phyloP scores from a whole-genome alignment of 2,329 filamentous ascomycete species.

The Colletotrichum kahawae region DNA sequence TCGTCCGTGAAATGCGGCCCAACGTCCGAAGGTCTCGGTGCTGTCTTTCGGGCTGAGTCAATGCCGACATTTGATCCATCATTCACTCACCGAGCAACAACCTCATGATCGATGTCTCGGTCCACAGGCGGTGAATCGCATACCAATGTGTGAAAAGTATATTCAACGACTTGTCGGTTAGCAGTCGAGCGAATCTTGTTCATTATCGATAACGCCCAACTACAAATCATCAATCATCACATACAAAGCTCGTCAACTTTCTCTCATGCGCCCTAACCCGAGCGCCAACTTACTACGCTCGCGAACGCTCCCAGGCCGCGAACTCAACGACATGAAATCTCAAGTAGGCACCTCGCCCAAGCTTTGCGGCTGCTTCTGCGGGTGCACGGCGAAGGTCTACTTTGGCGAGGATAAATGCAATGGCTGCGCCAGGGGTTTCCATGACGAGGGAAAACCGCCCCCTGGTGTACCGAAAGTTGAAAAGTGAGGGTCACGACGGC shows the following conservation, averaged over 20 bases:
- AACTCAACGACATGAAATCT: not conserved
- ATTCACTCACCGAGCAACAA: not conserved
- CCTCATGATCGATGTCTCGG: not conserved
- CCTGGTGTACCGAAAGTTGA: not conserved
- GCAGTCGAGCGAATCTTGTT: not conserved
- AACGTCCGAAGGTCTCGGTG: not conserved
- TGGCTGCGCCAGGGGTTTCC: not conserved
- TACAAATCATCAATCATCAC: not conserved
- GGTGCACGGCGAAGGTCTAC: not conserved
- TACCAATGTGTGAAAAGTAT: not conserved
- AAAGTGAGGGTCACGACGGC: not conserved
- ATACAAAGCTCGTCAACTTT: not conserved
- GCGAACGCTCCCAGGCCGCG: not conserved
- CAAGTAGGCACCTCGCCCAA: not conserved
- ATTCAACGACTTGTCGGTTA: accelerated
- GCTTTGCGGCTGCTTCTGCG: not conserved
- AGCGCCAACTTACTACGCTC: not conserved
- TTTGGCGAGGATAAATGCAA: not conserved
- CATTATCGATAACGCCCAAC: accelerated
- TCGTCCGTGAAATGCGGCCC: not conserved
- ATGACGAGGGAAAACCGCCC: not conserved
- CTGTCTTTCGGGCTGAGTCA: not conserved
- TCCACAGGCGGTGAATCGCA: accelerated
- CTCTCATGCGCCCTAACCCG: not conserved
- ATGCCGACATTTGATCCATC: not conserved